phyloP scores from a whole-genome alignment of 805 yeast genomes.

The Kuraishia ogatae region DNA sequence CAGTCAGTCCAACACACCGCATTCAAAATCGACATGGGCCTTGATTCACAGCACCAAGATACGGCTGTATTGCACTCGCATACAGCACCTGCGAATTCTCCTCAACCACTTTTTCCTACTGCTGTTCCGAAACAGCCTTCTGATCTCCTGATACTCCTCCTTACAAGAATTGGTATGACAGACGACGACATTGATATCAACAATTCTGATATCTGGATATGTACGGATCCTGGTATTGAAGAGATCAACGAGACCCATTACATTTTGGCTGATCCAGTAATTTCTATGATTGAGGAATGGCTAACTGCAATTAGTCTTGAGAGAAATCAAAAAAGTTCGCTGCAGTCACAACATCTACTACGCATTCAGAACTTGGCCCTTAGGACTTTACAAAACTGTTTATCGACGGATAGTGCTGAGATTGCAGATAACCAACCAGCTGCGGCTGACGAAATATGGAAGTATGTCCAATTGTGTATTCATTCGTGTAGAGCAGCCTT shows the following conservation, averaged over 20 bases:
- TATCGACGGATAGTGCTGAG: constrained; percentile 13
- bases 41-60: neutral
- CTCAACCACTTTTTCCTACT: constrained; percentile 3
- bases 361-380: constrained; percentile 24
- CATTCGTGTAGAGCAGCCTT: constrained; percentile 19
- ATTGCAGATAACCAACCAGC: constrained; percentile 6
- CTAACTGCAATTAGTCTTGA: neutral
- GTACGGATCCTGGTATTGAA: neutral
- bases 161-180: constrained; percentile 11
- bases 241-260: neutral
- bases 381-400: constrained; percentile 16
- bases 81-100: neutral
- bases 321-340: neutral
- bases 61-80: neutral
- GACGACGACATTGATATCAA: constrained; percentile 16
- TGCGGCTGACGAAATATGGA: neutral
- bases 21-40: neutral
- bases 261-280: neutral
- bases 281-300: neutral
- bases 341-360: constrained; percentile 10
- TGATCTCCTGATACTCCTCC: neutral
- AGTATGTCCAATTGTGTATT: constrained; percentile 9
- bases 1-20: neutral
- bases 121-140: neutral
- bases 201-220: neutral